Evolutionary conservation across 495 filamentous ascomycete species (phyloP).

Genomic region (Hypoxylon rickii): DNA sequence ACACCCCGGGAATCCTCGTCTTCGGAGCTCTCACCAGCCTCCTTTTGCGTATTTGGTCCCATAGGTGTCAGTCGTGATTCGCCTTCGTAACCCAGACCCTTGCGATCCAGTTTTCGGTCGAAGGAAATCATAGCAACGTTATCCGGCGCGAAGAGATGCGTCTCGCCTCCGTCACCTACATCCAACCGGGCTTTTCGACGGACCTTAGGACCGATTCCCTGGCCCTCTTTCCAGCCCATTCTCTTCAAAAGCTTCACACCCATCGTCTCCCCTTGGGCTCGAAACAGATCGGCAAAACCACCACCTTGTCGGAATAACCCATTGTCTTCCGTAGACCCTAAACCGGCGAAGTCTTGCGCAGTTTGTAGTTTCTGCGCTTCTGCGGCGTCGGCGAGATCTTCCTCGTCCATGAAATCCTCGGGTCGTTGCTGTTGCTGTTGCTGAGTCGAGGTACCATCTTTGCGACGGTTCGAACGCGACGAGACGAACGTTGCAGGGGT

Average conservation of each 20-base stretch:
- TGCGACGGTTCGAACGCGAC: slow-evolving; percentile 77
- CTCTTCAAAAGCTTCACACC: slow-evolving; percentile 83
- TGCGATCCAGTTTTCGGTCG: slow-evolving; percentile 73
- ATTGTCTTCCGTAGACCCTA: slow-evolving; percentile 71
- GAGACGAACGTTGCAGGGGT: slow-evolving; percentile 89
- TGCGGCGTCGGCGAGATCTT: slow-evolving; percentile 86
- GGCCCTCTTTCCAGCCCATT: slow-evolving; percentile 96
- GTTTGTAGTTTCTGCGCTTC: slow-evolving; percentile 77
- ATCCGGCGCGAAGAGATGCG: slow-evolving; percentile 86
- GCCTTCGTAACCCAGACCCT: slow-evolving; percentile 79
- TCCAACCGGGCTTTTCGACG: slow-evolving; percentile 74
- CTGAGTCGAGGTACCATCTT: slow-evolving; percentile 58
- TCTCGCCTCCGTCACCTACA: slow-evolving; percentile 54
- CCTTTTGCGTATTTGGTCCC: slow-evolving; percentile 9
- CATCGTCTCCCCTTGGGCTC: slow-evolving; percentile 79
- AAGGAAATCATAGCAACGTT: slow-evolving; percentile 79
- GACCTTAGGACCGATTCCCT: slow-evolving; percentile 90
- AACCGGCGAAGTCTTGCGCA: slow-evolving; percentile 69
- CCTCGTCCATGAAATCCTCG: slow-evolving; percentile 98
- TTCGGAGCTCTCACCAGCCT: slow-evolving; percentile 53
- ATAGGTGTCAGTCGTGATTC: slow-evolving; percentile 59
- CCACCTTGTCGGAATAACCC: slow-evolving; percentile 47
- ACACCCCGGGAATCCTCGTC: slow-evolving; percentile 55
- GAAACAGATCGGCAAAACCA: slow-evolving; percentile 76
- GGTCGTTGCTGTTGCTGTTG: slow-evolving; percentile 62